Evolutionary conservation across 495 filamentous ascomycete genomes (phyloP).

Genomic region (Penicillium samsonianum): DNA sequence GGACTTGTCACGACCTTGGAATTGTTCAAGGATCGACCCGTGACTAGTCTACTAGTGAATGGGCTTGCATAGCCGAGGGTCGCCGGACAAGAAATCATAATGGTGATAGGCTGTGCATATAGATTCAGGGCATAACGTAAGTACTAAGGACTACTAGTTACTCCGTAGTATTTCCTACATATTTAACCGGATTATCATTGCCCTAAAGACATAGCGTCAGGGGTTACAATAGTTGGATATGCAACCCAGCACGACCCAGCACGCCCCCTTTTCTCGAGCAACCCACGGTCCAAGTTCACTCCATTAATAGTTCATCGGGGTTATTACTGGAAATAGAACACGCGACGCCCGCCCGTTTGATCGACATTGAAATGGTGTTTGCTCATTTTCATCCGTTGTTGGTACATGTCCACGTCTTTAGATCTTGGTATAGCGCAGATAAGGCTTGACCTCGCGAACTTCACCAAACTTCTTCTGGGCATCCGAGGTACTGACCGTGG

Average conservation of each 20-base stretch:
- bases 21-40: slow-evolving; percentile 2
- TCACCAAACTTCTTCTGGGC: slow-evolving; percentile 90
- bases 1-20: not conserved
- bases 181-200: slow-evolving; percentile 28
- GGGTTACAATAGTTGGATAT: slow-evolving; percentile 8
- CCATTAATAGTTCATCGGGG: not conserved
- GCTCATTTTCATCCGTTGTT: not conserved
- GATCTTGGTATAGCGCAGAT: slow-evolving; percentile 42
- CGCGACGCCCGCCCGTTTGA: not conserved
- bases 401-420: slow-evolving; percentile 14
- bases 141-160: slow-evolving; percentile 10
- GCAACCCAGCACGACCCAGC: not conserved
- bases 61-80: slow-evolving; percentile 26
- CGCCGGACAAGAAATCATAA: not conserved
- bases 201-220: slow-evolving; percentile 19
- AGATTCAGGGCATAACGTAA: not conserved
- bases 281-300: not conserved
- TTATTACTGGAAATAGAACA: slow-evolving; percentile 4
- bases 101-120: slow-evolving; percentile 14
- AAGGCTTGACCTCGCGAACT: slow-evolving; percentile 93
- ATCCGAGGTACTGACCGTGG: slow-evolving; percentile 79
- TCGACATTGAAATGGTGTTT: not conserved
- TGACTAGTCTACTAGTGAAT: slow-evolving; percentile 3
- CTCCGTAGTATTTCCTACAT: too few species aligned
- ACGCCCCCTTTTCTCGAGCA: not conserved